Evolutionary conservation across 1,284 basidiomycete species (phyloP).

Genomic region (Sphagnurus paluster): DNA sequence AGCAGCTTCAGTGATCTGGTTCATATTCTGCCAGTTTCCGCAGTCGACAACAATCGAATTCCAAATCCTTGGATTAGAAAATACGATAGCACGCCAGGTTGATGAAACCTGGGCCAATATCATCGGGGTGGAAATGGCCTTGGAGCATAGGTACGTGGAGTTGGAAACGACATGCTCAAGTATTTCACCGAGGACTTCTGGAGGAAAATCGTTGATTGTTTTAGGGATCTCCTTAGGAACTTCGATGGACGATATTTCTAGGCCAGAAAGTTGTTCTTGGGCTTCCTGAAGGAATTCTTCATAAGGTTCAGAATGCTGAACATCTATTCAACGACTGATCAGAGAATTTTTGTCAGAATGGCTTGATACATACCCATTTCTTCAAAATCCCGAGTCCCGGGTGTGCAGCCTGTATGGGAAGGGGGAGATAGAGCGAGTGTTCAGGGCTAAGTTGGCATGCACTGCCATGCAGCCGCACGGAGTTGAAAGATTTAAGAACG

Average conservation of each 20-base stretch:
- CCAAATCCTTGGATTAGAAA: slow-evolving; percentile 9
- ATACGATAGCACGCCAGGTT: slow-evolving; percentile 10
- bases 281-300: background rate
- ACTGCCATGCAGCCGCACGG: too few species aligned
- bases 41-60: slow-evolving; percentile 13
- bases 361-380: too few species aligned
- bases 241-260: background rate
- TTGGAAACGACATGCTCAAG: slow-evolving; percentile 8
- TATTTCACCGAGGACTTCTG: slow-evolving; percentile 14
- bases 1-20: slow-evolving; percentile 1
- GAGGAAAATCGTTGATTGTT: slow-evolving; percentile 6
- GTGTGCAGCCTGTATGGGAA: too few species aligned
- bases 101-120: slow-evolving; percentile 9
- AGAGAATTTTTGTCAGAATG: too few species aligned
- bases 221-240: background rate
- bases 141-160: background rate
- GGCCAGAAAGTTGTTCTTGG: background rate
- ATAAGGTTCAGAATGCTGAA: background rate
- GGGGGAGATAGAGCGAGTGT: too few species aligned
- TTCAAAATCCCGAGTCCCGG: too few species aligned
- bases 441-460: too few species aligned
- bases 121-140: slow-evolving; percentile 1
- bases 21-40: slow-evolving; percentile 9
- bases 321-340: background rate
- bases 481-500: too few species aligned